A percentile compares a stretch with the other conserved stretches of the same genome.
Conservation (phyloP, 2,329 filamentous ascomycete genomes). For the Scytalidium sp. region DNA sequence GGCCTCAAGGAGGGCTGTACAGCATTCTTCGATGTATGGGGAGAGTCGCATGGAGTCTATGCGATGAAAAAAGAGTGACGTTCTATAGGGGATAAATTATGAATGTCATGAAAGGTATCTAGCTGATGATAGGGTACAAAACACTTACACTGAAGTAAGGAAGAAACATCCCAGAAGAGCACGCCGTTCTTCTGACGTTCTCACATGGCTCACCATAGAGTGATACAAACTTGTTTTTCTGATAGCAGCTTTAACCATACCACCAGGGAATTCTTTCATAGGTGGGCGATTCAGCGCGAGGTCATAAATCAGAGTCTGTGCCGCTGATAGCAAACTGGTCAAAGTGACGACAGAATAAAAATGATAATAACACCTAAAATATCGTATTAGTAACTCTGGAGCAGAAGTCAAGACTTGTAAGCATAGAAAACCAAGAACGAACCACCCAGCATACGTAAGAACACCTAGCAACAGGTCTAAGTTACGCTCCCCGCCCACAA, state of each 20-base stretch:
- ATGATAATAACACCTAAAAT: constrained; percentile 12
- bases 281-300: constrained; percentile 10
- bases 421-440: background rate
- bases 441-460: constrained; percentile 15
- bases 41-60: constrained; percentile 10
- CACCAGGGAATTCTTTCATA: background rate
- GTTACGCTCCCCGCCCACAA: constrained; percentile 12
- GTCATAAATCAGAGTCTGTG: constrained; percentile 12
- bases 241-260: background rate
- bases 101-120: background rate
- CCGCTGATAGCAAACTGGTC: constrained; percentile 9
- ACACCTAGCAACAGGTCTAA: constrained; percentile 13
- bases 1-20: constrained; percentile 7
- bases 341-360: constrained; percentile 10
- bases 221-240: background rate
- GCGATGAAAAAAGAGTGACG: constrained; percentile 12
- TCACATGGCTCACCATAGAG: background rate
- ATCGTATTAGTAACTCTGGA: background rate
- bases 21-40: constrained; percentile 15
- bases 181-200: constrained; percentile 12
- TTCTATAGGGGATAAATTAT: constrained; percentile 5
- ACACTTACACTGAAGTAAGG: constrained; percentile 12
- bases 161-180: constrained; percentile 14
- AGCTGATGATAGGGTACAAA: background rate
- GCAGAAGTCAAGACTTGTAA: background rate